A percentile compares a stretch with the other conserved stretches of the same genome.
Evolutionary conservation across 768 basidiomycete genomes (phyloP).

Genomic region (Leccinum olivaceopallidum): DNA sequence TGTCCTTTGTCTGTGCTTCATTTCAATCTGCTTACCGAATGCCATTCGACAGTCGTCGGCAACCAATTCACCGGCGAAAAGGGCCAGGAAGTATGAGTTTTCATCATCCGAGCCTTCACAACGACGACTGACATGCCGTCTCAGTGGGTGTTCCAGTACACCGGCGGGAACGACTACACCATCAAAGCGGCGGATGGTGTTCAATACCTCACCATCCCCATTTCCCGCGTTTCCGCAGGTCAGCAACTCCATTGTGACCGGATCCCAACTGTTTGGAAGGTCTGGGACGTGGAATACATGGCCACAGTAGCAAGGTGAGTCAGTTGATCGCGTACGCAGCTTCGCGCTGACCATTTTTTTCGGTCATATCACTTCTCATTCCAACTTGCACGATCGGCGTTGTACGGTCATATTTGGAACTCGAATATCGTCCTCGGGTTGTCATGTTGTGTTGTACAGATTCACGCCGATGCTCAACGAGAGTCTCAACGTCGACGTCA

Average conservation of each 20-base stretch:
- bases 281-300: neutral
- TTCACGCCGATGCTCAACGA: neutral
- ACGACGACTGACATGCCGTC: neutral
- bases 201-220: neutral
- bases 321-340: neutral
- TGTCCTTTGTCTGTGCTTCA: neutral
- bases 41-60: neutral
- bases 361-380: neutral
- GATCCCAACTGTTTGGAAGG: neutral
- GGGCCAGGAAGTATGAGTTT: neutral
- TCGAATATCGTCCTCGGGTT: neutral
- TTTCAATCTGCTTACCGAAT: neutral
- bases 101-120: neutral
- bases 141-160: neutral
- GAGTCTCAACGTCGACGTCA: neutral
- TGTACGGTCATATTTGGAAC: neutral
- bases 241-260: neutral
- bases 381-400: neutral
- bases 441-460: neutral
- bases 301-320: neutral
- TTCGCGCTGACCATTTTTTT: neutral
- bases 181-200: neutral
- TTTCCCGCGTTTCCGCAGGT: too few species aligned
- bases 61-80: neutral
- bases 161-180: neutral